Conservation (phyloP, 305 asterid species). For the Fraxinus sp. region DNA sequence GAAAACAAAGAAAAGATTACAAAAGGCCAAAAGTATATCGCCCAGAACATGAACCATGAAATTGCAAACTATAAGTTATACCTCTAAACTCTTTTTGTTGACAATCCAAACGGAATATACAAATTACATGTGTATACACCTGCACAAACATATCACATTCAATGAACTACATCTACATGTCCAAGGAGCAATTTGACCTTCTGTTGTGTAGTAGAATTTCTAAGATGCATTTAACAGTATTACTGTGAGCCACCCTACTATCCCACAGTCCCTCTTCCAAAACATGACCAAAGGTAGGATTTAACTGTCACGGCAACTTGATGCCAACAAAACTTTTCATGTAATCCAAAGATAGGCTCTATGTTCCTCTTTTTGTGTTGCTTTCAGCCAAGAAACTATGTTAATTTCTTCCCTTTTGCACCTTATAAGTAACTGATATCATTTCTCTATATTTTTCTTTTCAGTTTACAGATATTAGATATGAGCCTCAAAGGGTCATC, state of each 20-base stretch:
- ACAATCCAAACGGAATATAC: background rate
- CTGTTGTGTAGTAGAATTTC: background rate
- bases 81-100: background rate
- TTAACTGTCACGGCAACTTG: background rate
- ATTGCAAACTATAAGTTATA: background rate
- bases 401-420: background rate
- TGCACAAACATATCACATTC: background rate
- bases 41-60: background rate
- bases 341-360: background rate
- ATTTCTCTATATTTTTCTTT: background rate
- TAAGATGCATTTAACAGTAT: background rate
- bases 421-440: background rate
- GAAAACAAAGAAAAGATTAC: slow-evolving; percentile 5
- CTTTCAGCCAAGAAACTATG: background rate
- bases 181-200: background rate
- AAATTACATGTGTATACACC: background rate
- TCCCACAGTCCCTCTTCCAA: background rate
- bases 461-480: background rate
- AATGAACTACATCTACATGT: background rate
- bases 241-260: background rate
- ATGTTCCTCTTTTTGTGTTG: background rate
- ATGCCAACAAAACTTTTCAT: background rate
- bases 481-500: background rate
- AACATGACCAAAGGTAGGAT: background rate
- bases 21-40: background rate